Evolutionary conservation across 2,329 filamentous ascomycete species (phyloP).

Genomic region (Trichoderma sp.): DNA sequence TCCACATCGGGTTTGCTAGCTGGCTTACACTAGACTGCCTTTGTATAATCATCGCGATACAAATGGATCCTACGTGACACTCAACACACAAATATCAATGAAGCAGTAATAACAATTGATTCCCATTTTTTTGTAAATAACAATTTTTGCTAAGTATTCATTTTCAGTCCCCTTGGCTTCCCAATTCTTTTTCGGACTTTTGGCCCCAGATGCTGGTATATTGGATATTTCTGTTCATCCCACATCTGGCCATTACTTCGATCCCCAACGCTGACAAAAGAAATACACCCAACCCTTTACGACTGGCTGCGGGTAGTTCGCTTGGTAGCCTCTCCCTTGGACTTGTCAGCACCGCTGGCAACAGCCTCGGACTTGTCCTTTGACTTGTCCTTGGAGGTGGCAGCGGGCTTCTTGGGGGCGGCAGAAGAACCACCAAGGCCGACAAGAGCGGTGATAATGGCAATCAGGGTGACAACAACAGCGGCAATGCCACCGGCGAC

Average conservation of each 20-base stretch:
- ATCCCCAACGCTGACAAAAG: neutral
- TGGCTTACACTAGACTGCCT: neutral
- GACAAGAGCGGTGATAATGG: constrained; percentile 66
- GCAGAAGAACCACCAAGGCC: constrained; percentile 63
- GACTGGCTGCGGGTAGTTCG: constrained; percentile 57
- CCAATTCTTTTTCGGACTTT: neutral
- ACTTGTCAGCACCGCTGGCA: constrained; percentile 64
- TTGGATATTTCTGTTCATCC: constrained; percentile 13
- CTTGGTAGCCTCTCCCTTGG: constrained; percentile 70
- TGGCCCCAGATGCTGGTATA: constrained; percentile 9
- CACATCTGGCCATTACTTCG: neutral
- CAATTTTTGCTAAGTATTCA: neutral
- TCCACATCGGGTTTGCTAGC: neutral
- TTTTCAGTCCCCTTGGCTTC: neutral
- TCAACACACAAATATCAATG: neutral
- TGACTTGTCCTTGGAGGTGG: constrained; percentile 65
- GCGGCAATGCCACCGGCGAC: constrained; percentile 78
- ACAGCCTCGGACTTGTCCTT: constrained; percentile 68
- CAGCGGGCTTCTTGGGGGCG: constrained; percentile 69
- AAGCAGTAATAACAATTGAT: constrained; percentile 13
- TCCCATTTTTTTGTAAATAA: constrained; percentile 14
- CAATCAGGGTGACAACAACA: constrained; percentile 66
- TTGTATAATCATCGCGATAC: neutral
- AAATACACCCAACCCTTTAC: constrained; percentile 31
- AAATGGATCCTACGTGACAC: neutral